Conservation (phyloP, 345 rosid species). For the Turnera subulata region DNA sequence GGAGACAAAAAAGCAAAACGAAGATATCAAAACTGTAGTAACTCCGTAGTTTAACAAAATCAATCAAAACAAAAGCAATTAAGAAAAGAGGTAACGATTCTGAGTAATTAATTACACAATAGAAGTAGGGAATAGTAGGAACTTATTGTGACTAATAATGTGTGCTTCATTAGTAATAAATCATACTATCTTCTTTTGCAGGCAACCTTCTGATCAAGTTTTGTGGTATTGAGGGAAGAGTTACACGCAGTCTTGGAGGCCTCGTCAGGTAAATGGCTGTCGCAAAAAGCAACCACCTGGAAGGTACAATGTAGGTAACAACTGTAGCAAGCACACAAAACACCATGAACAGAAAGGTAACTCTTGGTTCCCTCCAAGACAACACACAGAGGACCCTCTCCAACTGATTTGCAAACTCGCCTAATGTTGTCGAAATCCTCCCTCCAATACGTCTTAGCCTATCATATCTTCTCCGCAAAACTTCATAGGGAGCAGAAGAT, state of each 20-base stretch:
- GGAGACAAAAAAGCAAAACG: too few relatives aligned
- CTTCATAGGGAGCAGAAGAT: constrained; percentile 20
- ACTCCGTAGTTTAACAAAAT: too few relatives aligned
- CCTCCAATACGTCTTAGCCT: constrained; percentile 42
- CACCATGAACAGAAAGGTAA: constrained; percentile 22
- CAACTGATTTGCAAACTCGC: constrained; percentile 39
- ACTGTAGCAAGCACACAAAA: constrained; percentile 19
- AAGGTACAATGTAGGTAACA: constrained; percentile 4
- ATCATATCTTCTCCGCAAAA: constrained; percentile 40
- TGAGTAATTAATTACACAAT: too few relatives aligned
- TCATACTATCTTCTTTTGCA: constrained; percentile 5
- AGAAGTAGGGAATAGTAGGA: neutral
- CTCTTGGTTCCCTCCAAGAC: constrained; percentile 44
- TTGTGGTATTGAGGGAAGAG: constrained; percentile 12
- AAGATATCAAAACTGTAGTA: too few relatives aligned
- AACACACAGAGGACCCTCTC: constrained; percentile 31
- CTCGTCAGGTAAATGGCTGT: constrained; percentile 15
- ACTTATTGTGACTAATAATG: neutral
- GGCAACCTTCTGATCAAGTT: constrained; percentile 18
- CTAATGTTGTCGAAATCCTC: constrained; percentile 25
- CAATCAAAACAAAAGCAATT: too few relatives aligned
- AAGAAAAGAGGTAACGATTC: too few relatives aligned
- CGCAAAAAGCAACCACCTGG: neutral
- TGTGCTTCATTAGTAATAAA: neutral
- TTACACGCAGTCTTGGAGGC: constrained; percentile 12